Conservation (phyloP, 345 rosid species). For the Excoecaria cochinchinensis region DNA sequence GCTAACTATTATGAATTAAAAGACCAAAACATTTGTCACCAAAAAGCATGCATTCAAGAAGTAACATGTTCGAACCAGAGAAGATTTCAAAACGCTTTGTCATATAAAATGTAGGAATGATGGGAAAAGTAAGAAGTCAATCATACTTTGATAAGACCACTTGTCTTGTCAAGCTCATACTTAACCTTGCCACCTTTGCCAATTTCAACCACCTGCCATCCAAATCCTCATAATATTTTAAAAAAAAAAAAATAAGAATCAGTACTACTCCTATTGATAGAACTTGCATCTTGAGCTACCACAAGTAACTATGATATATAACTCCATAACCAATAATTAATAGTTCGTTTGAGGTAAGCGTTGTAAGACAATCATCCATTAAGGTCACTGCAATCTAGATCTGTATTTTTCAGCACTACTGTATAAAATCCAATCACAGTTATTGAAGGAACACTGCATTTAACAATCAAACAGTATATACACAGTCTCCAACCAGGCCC, state of each 20-base stretch:
- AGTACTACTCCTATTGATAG: not conserved
- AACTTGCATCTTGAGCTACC: constrained; percentile 6
- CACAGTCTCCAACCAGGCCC: not conserved
- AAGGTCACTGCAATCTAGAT: not conserved
- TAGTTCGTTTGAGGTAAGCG: not conserved
- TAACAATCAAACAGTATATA: no score
- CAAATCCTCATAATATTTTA: not conserved
- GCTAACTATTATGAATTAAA: not conserved
- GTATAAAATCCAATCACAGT: not conserved
- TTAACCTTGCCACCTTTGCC: constrained; percentile 96
- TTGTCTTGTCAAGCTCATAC: constrained; percentile 89
- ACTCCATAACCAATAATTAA: not conserved
- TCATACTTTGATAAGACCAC: constrained; percentile 85
- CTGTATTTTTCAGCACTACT: not conserved
- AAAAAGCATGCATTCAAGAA: not conserved
- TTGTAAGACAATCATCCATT: not conserved
- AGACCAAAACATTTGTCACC: not conserved
- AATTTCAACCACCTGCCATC: constrained; percentile 82
- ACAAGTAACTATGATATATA: not conserved
- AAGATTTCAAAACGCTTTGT: not conserved
- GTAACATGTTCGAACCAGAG: not conserved
- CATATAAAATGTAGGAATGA: not conserved
- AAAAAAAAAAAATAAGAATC: not conserved
- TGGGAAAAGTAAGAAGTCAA: constrained; percentile 10
- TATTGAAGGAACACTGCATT: not conserved